Conservation (phyloP, 1,139 yeast genomes). For the Nematodospora anomalae region DNA sequence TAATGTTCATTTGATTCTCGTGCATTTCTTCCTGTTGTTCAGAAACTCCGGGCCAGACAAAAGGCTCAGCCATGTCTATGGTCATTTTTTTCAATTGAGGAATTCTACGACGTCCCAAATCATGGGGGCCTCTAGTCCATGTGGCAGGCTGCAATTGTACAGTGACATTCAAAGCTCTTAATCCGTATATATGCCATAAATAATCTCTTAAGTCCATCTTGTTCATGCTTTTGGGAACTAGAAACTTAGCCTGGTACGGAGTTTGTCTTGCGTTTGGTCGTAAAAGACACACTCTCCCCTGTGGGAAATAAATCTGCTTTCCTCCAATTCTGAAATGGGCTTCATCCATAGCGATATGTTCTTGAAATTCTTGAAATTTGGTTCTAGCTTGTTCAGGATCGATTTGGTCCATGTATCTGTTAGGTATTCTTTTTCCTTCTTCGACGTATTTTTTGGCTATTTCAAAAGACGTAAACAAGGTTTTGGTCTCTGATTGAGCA, state of each 20-base stretch:
- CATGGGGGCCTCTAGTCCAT: constrained; percentile 59
- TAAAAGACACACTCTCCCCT: constrained; percentile 73
- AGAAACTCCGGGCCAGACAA: constrained; percentile 83
- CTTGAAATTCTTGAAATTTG: constrained; percentile 46
- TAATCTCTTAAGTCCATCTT: constrained; percentile 90
- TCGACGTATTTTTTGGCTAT: constrained; percentile 36
- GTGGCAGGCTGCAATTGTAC: constrained; percentile 79
- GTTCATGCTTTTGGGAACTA: constrained; percentile 88
- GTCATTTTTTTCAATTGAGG: constrained; percentile 94
- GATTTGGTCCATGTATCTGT: constrained; percentile 25
- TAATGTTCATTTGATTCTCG: constrained; percentile 24
- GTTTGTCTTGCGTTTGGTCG: constrained; percentile 93
- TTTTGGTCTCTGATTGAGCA: constrained; percentile 41
- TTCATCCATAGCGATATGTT: constrained; percentile 59
- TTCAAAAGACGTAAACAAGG: constrained; percentile 42
- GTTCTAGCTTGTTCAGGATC: constrained; percentile 38
- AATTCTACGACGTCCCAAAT: constrained; percentile 70
- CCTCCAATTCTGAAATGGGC: constrained; percentile 85
- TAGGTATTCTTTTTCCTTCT: constrained; percentile 46
- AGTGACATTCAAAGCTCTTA: constrained; percentile 83
- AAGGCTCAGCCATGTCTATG: constrained; percentile 89
- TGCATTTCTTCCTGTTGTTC: constrained; percentile 25
- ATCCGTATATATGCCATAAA: constrained; percentile 81
- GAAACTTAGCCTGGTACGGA: constrained; percentile 92
- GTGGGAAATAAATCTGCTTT: constrained; percentile 73